Conservation (phyloP, 2,329 filamentous ascomycete species). For the Aureobasidium sp. region DNA sequence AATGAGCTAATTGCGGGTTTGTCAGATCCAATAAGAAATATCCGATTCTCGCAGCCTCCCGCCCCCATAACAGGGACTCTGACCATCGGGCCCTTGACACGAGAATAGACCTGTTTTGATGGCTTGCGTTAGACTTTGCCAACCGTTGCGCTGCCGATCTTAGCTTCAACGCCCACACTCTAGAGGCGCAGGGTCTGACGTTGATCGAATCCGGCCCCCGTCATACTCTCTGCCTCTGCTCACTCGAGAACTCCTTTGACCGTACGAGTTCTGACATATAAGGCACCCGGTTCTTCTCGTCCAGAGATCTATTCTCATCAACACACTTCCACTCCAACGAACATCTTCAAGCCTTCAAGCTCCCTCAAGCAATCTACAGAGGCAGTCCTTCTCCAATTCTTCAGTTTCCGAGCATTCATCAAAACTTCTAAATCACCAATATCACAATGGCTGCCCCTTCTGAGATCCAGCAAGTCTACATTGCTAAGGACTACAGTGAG, state of each 20-base stretch:
- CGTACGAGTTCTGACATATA: slow-evolving; percentile 13
- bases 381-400: neutral
- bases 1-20: slow-evolving; percentile 9
- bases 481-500: slow-evolving; percentile 34
- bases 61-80: neutral
- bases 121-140: neutral
- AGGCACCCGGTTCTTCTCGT: neutral
- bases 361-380: neutral
- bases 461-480: slow-evolving; percentile 29
- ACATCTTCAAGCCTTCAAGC: neutral
- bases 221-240: slow-evolving; percentile 2
- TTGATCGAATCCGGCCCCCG: slow-evolving; percentile 12
- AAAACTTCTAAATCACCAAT: neutral
- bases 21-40: slow-evolving; percentile 1
- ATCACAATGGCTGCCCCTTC: slow-evolving; percentile 24
- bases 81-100: neutral
- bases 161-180: neutral
- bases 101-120: slow-evolving; percentile 2
- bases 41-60: slow-evolving; percentile 6
- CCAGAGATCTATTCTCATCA: neutral
- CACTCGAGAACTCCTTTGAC: neutral
- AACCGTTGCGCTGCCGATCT: slow-evolving; percentile 7
- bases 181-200: slow-evolving; percentile 18
- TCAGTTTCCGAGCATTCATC: neutral
- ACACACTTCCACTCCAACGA: neutral